Base-by-base conservation (phyloP, 805 yeast species). In the Candida rishiriensis region DNA sequence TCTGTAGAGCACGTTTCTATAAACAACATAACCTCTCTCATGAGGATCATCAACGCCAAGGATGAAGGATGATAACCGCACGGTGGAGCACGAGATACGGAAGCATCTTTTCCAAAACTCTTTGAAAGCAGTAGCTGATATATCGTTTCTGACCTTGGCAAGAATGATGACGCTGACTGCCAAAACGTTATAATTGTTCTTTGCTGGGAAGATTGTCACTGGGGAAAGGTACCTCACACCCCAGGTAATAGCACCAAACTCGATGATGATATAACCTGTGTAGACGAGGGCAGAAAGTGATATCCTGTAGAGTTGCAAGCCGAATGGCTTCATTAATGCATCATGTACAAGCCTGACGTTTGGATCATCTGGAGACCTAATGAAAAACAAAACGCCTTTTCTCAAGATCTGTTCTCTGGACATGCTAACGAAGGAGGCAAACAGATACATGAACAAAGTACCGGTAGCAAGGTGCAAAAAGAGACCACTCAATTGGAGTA, bases 351-450 rank as follows among this genome's bases (percentile, higher is more conserved):
- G 76, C 52, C 91, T 79, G 38, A 88, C 82, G 54, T 87, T 85
- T 34, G 96, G 96, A 60, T 93, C 97, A 54, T 89, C 97, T 4
- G 97, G 96, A 17, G 96, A 88, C 54, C 96, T 76, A 48, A 93
- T 85, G 67, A 93, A 93, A 62, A 81, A 93, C 38, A 93, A 70
- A 9, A 88, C 96, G 11, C 99, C 99, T 0, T 85, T 83, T 44
- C 99, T 76, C 46, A 91, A 72, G 34, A 88, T 80, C 47, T 70
- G 66, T 37, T 75, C 68, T 49, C 99, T 73, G 16, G 83, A 75
- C 89, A 89, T 83, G 15, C 95, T 86, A 29, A 91, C 89, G 64
- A 80, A 91, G 39, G 85, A 68, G 1, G 97, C 96, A 67, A 93
- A 82, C 55, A 79, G 71, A 50, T 83, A 81, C 98, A 93, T 90